These are phyloP conservation scores for Phialophora verrucosa DNA, from an alignment of 2,329 filamentous ascomycete species.

Conservation along the genomic window DNA sequence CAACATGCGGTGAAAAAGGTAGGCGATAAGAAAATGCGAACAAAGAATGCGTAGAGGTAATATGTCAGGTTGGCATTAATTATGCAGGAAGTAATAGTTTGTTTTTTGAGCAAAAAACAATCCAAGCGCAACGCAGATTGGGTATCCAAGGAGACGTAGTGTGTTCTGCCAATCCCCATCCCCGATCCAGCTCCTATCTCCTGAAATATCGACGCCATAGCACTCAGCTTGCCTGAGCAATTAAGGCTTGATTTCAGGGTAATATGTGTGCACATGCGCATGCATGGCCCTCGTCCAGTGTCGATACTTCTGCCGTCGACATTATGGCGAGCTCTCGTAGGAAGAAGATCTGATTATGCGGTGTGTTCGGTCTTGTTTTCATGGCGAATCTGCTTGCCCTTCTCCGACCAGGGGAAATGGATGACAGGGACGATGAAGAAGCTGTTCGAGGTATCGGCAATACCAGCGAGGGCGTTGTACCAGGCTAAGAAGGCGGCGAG, in stretches of 20 bases:
- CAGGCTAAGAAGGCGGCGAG: slow-evolving; percentile 80
- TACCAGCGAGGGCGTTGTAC: slow-evolving; percentile 85
- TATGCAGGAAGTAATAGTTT: slow-evolving; percentile 7
- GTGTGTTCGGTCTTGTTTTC: slow-evolving; percentile 57
- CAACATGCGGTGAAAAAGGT: not conserved
- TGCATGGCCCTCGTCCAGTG: not conserved
- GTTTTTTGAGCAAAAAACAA: slow-evolving; percentile 12
- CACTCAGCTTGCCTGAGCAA: not conserved
- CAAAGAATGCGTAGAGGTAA: not conserved
- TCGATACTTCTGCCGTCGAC: not conserved
- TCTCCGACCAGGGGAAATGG: slow-evolving; percentile 93
- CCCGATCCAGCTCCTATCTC: not conserved
- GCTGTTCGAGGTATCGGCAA: slow-evolving; percentile 72
- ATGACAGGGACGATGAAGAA: slow-evolving; percentile 93
- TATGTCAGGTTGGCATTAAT: not conserved
- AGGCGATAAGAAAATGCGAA: not conserved
- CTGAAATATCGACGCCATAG: not conserved
- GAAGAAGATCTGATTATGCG: slow-evolving; percentile 26
- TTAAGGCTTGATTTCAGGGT: not conserved
- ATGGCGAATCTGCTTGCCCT: slow-evolving; percentile 66
- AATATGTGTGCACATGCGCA: not conserved
- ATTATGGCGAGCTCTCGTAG: not conserved
- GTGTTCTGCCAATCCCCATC: not conserved
- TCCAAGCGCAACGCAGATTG: slow-evolving; percentile 21
- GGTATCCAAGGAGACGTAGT: slow-evolving; percentile 26